Base-by-base conservation (phyloP, 495 filamentous ascomycete genomes). In the Aspergillus baeticus region DNA sequence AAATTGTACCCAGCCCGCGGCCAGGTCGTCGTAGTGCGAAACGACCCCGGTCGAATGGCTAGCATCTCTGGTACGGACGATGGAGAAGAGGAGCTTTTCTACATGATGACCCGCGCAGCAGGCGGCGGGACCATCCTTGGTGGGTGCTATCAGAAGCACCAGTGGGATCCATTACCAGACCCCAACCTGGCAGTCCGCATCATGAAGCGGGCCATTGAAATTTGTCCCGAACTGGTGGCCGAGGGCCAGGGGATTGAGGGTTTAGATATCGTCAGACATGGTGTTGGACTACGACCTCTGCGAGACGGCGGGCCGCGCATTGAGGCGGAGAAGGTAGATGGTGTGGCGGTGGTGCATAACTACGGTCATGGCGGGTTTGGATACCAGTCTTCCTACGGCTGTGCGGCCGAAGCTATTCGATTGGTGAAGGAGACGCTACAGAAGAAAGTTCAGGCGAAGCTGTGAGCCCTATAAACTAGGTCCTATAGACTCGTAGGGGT, bases 351-450 rank as follows among this genome's bases (percentile, higher is more conserved):
- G 10, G 91, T 99, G 57, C 94, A 99, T 67, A 93, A 96, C 61
- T 99, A 99, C 67, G 95, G 95, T 10, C 93, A 96, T 75, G 92
- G 89, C 0, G 94, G 94, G 0, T 96, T 91, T 77, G 94, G 86
- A 52, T 91, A 96, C 64, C 94, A 99, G 69, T 82, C 84, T 21
- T 89, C 84, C 15, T 99, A 89, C 70, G 94, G 94, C 1, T 92
- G 89, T 72, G 85, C 92, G 0, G 72, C 84, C 60, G 77, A 80
- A 43, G 87, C 84, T 1, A 81, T 88, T 22, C 79, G 78, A 61
- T 69, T 97, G 67, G 89, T 96, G 15, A 81, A 87, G 37, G 85
- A 89, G 56, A 75, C 73, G 22, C 55, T 87, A 57, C 51, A 62
- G 54, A 57, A 61, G 53, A 70, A 64, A 55, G 55, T 53, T 7